These are phyloP conservation scores for Umbilicaria muhlenbergii DNA, from an alignment of 495 filamentous ascomycete genomes.

Conservation along the genomic window DNA sequence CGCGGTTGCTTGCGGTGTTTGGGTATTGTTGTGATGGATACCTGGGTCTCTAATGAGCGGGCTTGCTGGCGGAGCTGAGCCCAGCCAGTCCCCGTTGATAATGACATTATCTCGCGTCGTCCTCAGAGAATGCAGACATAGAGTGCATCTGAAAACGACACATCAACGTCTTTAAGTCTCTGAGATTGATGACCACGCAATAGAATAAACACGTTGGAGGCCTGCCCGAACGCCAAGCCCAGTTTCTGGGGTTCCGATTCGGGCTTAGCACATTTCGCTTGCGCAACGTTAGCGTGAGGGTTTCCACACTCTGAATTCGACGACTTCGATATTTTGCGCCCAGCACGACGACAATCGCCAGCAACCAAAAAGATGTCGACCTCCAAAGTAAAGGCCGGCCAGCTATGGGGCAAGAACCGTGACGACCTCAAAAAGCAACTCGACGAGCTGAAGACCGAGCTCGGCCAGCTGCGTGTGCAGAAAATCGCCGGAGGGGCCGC, in stretches of 20 bases:
- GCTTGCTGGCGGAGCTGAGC: constrained; percentile 91
- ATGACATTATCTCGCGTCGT: constrained; percentile 39
- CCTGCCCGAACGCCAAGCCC: too few relatives aligned
- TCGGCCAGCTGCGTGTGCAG: constrained; percentile 84
- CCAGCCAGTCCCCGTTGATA: constrained; percentile 73
- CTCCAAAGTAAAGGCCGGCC: constrained; percentile 82
- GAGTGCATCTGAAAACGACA: too few relatives aligned
- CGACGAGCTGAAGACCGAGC: constrained; percentile 83
- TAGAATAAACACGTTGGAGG: background rate
- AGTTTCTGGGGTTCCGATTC: too few relatives aligned
- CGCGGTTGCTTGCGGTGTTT: background rate
- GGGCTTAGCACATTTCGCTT: too few relatives aligned
- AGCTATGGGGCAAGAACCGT: constrained; percentile 98
- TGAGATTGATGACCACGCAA: too few relatives aligned
- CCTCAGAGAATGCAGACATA: background rate
- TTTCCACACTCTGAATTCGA: too few relatives aligned
- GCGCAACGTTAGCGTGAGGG: too few relatives aligned
- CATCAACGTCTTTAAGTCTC: background rate
- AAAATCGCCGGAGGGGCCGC: constrained; percentile 89
- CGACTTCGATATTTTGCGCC: too few relatives aligned
- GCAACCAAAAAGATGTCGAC: constrained; percentile 34
- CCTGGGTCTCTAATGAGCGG: constrained; percentile 80
- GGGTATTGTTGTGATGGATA: constrained; percentile 20
- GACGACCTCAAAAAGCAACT: constrained; percentile 90
- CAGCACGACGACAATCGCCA: background rate